Evolutionary conservation across 345 rosid genomes (phyloP).

Genomic region (Melaleuca quinquenervia): DNA sequence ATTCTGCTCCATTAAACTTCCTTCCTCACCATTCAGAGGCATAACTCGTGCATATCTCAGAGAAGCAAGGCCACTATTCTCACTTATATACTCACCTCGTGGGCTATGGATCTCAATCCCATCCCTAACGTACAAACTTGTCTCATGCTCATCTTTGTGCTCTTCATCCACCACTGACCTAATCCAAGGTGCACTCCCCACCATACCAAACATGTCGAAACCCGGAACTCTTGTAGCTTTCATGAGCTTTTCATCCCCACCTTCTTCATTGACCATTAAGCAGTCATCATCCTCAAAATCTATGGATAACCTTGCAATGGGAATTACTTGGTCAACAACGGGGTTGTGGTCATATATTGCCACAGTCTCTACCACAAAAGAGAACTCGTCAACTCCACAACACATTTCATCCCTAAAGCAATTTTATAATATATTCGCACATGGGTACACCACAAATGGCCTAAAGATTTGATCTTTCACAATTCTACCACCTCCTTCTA

Average conservation of each 20-base stretch:
- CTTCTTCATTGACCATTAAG: conserved; percentile 16
- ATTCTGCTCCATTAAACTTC: background rate
- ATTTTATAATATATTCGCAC: conserved; percentile 1
- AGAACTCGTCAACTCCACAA: conserved; percentile 8
- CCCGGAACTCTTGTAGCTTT: conserved; percentile 11
- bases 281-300: conserved; percentile 46
- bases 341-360: background rate
- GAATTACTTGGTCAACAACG: conserved; percentile 9
- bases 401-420: background rate
- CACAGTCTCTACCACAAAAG: background rate
- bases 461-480: conserved; percentile 9
- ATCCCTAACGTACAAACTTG: conserved; percentile 3
- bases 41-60: background rate
- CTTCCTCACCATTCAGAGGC: background rate
- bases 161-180: background rate
- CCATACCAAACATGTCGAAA: conserved; percentile 2
- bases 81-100: background rate
- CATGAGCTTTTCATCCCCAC: conserved; percentile 18
- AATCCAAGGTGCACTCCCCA: background rate
- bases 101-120: background rate
- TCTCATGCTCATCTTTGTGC: background rate
- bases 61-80: background rate
- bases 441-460: conserved; percentile 3
- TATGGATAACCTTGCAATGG: conserved; percentile 51
- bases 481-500: conserved; percentile 15